phyloP scores from a whole-genome alignment of 495 filamentous ascomycete genomes.

The Rostrohypoxylon terebratum region DNA sequence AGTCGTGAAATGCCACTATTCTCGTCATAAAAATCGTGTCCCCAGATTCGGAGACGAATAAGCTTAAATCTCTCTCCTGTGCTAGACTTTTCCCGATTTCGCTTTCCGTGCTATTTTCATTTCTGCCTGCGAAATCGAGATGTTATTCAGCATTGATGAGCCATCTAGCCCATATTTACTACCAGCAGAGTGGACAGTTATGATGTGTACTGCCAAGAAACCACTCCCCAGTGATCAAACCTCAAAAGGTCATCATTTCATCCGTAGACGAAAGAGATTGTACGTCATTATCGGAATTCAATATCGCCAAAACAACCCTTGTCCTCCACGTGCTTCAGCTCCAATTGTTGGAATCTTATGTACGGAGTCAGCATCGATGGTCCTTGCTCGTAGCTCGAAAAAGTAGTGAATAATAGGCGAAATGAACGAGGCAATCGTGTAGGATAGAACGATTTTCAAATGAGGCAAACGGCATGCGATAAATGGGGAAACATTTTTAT shows the following conservation, averaged over 20 bases:
- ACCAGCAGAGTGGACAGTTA: slow-evolving; percentile 9
- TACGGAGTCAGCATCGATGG: slow-evolving; percentile 17
- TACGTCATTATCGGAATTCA: slow-evolving; percentile 82
- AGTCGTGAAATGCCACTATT: slow-evolving; percentile 41
- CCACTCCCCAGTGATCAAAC: slow-evolving; percentile 18
- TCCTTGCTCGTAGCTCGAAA: neutral
- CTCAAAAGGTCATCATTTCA: slow-evolving; percentile 17
- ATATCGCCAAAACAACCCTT: slow-evolving; percentile 86
- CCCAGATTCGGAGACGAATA: slow-evolving; percentile 13
- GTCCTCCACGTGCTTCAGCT: slow-evolving; percentile 87
- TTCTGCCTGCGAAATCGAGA: slow-evolving; percentile 10
- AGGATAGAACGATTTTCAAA: neutral
- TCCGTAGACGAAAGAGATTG: slow-evolving; percentile 10
- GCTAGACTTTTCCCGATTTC: slow-evolving; percentile 10
- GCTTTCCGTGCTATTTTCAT: neutral
- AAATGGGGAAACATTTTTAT: neutral
- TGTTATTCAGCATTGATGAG: slow-evolving; percentile 6
- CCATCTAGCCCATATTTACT: slow-evolving; percentile 22
- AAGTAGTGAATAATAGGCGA: neutral
- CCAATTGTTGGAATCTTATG: slow-evolving; percentile 87
- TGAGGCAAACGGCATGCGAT: neutral
- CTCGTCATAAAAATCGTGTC: slow-evolving; percentile 35
- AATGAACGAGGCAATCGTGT: neutral
- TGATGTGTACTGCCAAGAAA: slow-evolving; percentile 1
- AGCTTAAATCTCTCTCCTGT: neutral